A percentile compares a stretch with the other conserved stretches of the same genome.
phyloP scores from a whole-genome alignment of 1,284 basidiomycete species.

The Marasmius sp. region DNA sequence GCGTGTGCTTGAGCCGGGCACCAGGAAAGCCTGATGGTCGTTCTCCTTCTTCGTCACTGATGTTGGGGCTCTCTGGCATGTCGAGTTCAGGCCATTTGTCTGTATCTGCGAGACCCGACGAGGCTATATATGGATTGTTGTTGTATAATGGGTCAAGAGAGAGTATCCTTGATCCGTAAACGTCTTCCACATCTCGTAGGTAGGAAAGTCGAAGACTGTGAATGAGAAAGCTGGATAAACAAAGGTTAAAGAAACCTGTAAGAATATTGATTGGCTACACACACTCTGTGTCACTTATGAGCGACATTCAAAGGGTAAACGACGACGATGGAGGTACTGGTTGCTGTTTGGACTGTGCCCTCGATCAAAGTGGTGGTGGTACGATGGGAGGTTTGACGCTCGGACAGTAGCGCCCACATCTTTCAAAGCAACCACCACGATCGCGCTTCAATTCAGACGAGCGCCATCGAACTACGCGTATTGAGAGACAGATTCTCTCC shows the following conservation, averaged over 20 bases:
- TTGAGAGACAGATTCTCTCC: no score
- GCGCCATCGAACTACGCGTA: no score
- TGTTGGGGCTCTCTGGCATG: constrained; percentile 63
- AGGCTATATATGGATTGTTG: constrained; percentile 79
- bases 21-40: constrained; percentile 54
- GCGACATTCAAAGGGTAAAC: constrained; percentile 3
- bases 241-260: background rate
- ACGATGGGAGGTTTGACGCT: background rate
- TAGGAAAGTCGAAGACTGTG: constrained; percentile 85
- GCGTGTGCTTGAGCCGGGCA: constrained; percentile 74
- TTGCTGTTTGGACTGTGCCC: background rate
- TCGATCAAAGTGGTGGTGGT: background rate
- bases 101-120: constrained; percentile 74
- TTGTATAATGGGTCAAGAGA: constrained; percentile 72
- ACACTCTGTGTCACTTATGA: constrained; percentile 13
- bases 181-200: constrained; percentile 85
- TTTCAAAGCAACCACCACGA: no score
- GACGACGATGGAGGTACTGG: background rate
- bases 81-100: constrained; percentile 84
- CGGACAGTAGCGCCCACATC: no score
- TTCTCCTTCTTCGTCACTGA: constrained; percentile 65
- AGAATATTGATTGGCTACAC: background rate
- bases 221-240: constrained; percentile 71
- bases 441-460: no score
- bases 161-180: constrained; percentile 78